phyloP scores from a whole-genome alignment of 495 filamentous ascomycete species.

The Aspergillus hancockii region DNA sequence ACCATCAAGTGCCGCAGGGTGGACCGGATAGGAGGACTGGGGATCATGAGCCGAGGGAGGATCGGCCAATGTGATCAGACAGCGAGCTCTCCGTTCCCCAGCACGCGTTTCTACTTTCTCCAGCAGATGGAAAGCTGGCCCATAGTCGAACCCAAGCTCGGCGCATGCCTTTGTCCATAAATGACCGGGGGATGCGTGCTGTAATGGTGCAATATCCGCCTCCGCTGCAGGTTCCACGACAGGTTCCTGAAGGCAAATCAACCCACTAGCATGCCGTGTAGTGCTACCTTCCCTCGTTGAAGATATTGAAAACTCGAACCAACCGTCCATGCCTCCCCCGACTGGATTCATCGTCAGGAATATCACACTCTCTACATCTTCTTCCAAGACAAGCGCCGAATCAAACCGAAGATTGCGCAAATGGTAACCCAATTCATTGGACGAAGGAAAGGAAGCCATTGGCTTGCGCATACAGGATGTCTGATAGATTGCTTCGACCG shows the following conservation, averaged over 20 bases:
- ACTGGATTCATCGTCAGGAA: conserved; percentile 17
- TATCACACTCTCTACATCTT: conserved; percentile 1
- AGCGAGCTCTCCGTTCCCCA: background rate
- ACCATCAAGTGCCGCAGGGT: conserved; percentile 7
- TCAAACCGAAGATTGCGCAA: conserved; percentile 6
- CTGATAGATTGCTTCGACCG: conserved; percentile 43
- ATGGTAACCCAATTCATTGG: background rate
- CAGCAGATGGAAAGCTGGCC: conserved; percentile 1
- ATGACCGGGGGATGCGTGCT: background rate
- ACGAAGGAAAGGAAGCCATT: background rate
- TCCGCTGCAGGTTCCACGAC: background rate
- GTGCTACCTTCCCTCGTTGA: conserved; percentile 25
- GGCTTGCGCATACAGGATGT: background rate
- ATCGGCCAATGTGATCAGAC: conserved; percentile 1
- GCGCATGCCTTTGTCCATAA: conserved; percentile 6
- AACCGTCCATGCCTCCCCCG: conserved; percentile 17
- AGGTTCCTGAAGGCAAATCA: conserved; percentile 21
- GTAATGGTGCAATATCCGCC: background rate
- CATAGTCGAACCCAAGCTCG: conserved; percentile 4
- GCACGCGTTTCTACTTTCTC: conserved; percentile 1
- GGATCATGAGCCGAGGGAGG: conserved; percentile 2
- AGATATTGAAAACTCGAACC: conserved; percentile 3
- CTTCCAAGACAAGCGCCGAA: conserved; percentile 3
- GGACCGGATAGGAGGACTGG: conserved; percentile 2
- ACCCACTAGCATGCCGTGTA: conserved; percentile 21